Percentiles rank a stretch among this genome's conserved stretches.
These are phyloP conservation scores for Prunus padus DNA, from an alignment of 306 rosid genomes.

Conservation along the genomic window DNA sequence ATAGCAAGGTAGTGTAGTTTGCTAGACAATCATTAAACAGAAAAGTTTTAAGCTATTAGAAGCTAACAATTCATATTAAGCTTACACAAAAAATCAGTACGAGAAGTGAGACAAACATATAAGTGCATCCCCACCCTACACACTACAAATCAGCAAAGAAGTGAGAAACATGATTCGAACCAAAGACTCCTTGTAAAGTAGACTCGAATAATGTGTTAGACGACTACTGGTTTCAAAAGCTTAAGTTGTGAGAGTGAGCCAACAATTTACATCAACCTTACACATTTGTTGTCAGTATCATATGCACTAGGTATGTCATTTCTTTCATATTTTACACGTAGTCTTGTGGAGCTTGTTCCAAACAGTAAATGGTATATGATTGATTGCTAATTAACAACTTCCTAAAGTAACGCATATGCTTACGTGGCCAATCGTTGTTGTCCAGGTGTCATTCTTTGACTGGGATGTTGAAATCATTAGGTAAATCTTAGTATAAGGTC, in stretches of 20 bases:
- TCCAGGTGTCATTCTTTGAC: conserved; percentile 36
- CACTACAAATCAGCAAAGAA: not conserved
- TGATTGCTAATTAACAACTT: conserved; percentile 38
- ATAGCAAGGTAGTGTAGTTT: no score
- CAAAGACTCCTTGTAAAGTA: not conserved
- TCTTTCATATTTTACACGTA: conserved; percentile 22
- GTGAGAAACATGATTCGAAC: not conserved
- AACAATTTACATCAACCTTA: no score
- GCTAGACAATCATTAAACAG: no score
- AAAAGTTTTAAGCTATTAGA: not conserved
- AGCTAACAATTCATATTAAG: not conserved
- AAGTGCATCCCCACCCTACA: not conserved
- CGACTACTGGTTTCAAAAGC: no score
- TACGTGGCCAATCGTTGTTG: conserved; percentile 6
- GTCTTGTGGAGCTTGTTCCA: conserved; percentile 8
- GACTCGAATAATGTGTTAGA: not conserved
- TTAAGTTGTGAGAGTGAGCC: no score
- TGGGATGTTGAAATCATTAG: conserved; percentile 28
- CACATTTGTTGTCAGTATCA: no score
- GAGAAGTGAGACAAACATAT: not conserved
- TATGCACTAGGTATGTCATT: not conserved
- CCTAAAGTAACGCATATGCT: conserved; percentile 9
- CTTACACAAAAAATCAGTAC: not conserved
- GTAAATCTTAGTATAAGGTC: conserved; percentile 22
- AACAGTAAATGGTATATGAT: conserved; percentile 26